Evolutionary conservation across 371 early-diverging fungal species (phyloP), one percentile per base, ranked within the genome.

Genomic region (Chytridium lagenaria): DNA sequence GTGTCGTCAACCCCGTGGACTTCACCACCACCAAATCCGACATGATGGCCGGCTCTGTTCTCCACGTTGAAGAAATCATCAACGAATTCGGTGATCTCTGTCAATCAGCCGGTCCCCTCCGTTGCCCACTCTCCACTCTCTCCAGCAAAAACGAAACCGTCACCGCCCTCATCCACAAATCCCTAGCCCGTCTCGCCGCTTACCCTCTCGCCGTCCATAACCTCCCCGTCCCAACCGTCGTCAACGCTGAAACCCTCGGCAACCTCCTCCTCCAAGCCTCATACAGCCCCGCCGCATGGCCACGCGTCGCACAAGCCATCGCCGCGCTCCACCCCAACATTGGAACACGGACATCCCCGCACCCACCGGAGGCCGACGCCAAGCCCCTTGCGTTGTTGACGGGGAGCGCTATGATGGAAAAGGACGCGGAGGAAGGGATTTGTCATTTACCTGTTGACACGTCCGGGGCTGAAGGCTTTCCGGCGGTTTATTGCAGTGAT

Each of bases 1-100:
- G 80, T 15, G 78, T 82, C 22, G 75, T 75, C 37, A 70, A 77
- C 67, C 80, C 72, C 33, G 19, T 39, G 12, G 40, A 55, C 2
- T 59, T 72, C 26, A 31, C 28, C 19, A 65, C 50, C 30, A 2
- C 65, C 49, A 44, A 34, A 34, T 23, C 30, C 50, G 39, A 44
- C 63, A 44, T 49, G 52, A 30, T 50, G 15, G 33, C 66, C 30
- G 59, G 57, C 5, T 40, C 44, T 55, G 33, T 66, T 23, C 49
- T 55, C 59, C 59, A 72, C 50, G 7, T 59, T 0, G 72, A 72
- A n/a, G 67, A 33, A 5, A 30, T 72, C 40, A 22, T 72, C 39
- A 55, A 72, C 44, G 55, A n/a, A 0, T 72, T 72, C 37, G 72
- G 38, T 30, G 2, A 0, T 7, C 65, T 65, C n/a, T 72, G 72